These are phyloP conservation scores for Aspergillus spinulosporus DNA, from an alignment of 2,329 filamentous ascomycete species.

Conservation along the genomic window DNA sequence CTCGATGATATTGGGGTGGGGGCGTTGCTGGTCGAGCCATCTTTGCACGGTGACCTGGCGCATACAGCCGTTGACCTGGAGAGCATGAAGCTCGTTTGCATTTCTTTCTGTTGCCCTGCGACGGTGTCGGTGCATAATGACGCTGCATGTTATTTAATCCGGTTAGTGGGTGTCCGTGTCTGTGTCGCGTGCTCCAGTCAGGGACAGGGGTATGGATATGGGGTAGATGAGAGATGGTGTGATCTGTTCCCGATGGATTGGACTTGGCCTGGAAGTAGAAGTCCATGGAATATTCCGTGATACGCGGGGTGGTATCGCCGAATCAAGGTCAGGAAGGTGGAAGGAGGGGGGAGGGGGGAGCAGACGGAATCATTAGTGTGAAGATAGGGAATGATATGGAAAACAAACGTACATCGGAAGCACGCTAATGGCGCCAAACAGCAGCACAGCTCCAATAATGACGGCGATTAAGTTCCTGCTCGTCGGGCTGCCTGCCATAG, in stretches of 20 bases:
- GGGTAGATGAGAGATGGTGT: neutral
- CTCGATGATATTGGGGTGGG: slow-evolving; percentile 15
- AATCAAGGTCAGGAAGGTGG: neutral
- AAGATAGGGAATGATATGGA: neutral
- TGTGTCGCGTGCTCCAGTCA: slow-evolving; percentile 8
- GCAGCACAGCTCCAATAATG: slow-evolving; percentile 31
- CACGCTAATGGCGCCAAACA: slow-evolving; percentile 32
- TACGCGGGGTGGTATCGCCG: slow-evolving; percentile 10
- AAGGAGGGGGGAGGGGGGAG: slow-evolving; percentile 13
- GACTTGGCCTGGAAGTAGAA: slow-evolving; percentile 14
- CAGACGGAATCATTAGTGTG: slow-evolving; percentile 11
- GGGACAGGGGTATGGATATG: neutral
- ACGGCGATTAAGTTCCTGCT: slow-evolving; percentile 30
- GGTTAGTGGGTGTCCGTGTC: neutral
- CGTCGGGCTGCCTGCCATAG: slow-evolving; percentile 26
- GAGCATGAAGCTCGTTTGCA: slow-evolving; percentile 18
- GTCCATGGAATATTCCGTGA: slow-evolving; percentile 20
- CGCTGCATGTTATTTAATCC: slow-evolving; percentile 17
- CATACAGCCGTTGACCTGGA: slow-evolving; percentile 15
- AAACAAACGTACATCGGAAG: slow-evolving; percentile 31
- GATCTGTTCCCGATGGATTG: neutral
- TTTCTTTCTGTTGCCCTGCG: slow-evolving; percentile 18
- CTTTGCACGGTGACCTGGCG: slow-evolving; percentile 26
- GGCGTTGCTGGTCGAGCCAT: slow-evolving; percentile 31
- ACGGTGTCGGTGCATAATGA: slow-evolving; percentile 28